A percentile compares a stretch with the other conserved stretches of the same genome.
These are phyloP conservation scores for Cocos nucifera DNA, from an alignment of 176 grass and related monocot genomes.

Conservation along the genomic window DNA sequence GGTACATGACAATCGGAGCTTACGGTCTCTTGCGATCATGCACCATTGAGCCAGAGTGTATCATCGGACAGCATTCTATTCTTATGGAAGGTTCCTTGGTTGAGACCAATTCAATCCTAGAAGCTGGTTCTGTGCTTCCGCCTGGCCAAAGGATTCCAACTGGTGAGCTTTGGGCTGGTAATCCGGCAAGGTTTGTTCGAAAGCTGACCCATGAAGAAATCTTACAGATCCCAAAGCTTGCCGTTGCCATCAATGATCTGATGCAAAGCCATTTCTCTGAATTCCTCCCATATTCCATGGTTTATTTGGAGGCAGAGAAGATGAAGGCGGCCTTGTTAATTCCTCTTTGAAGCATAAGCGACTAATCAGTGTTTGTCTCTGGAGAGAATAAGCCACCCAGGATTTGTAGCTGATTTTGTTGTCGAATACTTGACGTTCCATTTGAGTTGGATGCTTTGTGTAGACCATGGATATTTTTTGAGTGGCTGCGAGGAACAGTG, in stretches of 20 bases:
- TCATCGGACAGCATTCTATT: constrained; percentile 88
- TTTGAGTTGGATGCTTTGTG: too few species aligned
- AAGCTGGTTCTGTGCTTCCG: constrained; percentile 80
- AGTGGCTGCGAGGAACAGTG: too few species aligned
- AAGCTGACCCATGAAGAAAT: constrained; percentile 89
- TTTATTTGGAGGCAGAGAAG: constrained; percentile 95
- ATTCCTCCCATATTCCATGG: constrained; percentile 85
- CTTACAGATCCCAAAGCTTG: constrained; percentile 83
- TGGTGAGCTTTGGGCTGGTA: constrained; percentile 91
- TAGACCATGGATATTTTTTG: too few species aligned
- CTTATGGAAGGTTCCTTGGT: constrained; percentile 98
- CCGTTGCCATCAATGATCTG: constrained; percentile 85
- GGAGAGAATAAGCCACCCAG: too few species aligned
- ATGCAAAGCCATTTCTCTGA: constrained; percentile 97
- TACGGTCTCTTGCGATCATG: constrained; percentile 81
- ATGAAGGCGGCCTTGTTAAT: constrained; percentile 61
- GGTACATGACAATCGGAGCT: constrained; percentile 86
- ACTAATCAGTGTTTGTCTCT: too few species aligned
- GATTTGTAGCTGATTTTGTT: too few species aligned
- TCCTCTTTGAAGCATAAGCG: constrained; percentile 30
- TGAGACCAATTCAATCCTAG: constrained; percentile 93
- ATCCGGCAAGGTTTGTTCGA: constrained; percentile 69
- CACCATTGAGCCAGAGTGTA: constrained; percentile 94
- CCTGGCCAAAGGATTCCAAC: constrained; percentile 81
- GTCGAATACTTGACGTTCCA: too few species aligned